Percentiles rank a stretch among this genome's conserved stretches.
These are phyloP conservation scores for Lentinula sp. DNA, from an alignment of 768 basidiomycete species.

Conservation along the genomic window DNA sequence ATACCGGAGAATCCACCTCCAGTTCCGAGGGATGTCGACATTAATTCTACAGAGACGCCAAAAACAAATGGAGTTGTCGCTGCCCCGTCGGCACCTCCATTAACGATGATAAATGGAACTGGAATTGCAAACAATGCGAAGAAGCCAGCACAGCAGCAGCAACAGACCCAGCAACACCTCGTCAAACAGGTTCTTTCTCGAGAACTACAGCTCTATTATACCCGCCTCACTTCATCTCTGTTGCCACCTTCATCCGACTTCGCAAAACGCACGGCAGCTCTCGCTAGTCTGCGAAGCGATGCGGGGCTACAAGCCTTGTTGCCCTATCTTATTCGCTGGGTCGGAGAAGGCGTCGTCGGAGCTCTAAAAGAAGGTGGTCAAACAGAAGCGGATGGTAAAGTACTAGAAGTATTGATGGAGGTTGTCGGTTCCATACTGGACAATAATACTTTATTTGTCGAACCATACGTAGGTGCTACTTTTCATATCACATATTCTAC, in stretches of 20 bases:
- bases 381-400: conserved; percentile 58
- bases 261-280: conserved; percentile 78
- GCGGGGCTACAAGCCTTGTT: conserved; percentile 88
- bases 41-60: conserved; percentile 22
- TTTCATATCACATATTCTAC: not conserved
- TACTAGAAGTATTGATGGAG: conserved; percentile 78
- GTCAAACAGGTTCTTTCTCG: conserved; percentile 91
- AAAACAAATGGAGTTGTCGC: conserved; percentile 20
- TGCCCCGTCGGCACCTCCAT: conserved; percentile 14
- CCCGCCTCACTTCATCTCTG: conserved; percentile 80
- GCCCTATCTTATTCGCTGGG: conserved; percentile 93
- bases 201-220: conserved; percentile 93
- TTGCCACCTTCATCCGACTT: conserved; percentile 64
- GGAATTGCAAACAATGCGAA: conserved; percentile 20
- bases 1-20: conserved; percentile 94
- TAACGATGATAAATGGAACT: conserved; percentile 16
- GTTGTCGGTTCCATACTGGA: conserved; percentile 81
- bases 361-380: conserved; percentile 52
- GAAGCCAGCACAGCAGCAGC: conserved; percentile 25
- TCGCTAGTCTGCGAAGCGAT: conserved; percentile 84
- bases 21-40: conserved; percentile 49
- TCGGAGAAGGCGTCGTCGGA: conserved; percentile 79
- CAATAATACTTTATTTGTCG: conserved; percentile 86
- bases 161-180: conserved; percentile 62
- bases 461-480: conserved; percentile 79